Base-by-base conservation (phyloP, 2,329 filamentous ascomycete species). In the Sarocladiaceae sp. region DNA sequence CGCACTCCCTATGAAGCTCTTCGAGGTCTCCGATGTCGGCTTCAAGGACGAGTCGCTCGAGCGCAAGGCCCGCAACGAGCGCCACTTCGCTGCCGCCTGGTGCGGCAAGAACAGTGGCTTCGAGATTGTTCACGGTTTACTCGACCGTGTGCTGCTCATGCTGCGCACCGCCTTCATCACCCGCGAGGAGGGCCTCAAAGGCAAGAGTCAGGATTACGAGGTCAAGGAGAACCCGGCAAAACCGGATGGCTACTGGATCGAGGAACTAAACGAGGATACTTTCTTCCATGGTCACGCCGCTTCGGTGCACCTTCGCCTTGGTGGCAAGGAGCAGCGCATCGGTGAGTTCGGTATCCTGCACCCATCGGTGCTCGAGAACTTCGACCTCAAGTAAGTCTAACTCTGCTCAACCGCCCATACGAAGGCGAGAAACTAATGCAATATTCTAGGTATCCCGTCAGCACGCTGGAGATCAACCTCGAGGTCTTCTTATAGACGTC, bases 61-160 rank as follows among this genome's bases (percentile, higher is more conserved):
- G 74, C 81, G 93, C 52, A 88, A 89, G 70, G 85, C 82, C 54
- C 80, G 88, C 53, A 98, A 98, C 63, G 88, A 96, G 73, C 76
- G 91, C 45, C 91, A 95, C 69, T 97, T 95, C 63, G 88, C 88
- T n/a, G 93, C 90, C 9, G 90, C 89, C 2, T 95, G 85, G 78
- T 96, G 91, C 66, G 90, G 90, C 59, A 95, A 93, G 74, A 88
- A 82, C 3, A 89, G 84, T 55, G 93, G 94, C 33, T 98, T 98
- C 64, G 93, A 98, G 68, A 73, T 94, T 51, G 88, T 98, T 3
- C 94, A 98, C 67, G 93, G 93, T 47, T 75, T 98, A 52, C 72
- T 98, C 33, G 93, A 98, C 65, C 83, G 93, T 44, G 69, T 97
- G 50, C 84, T 98, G 77, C 71, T 87, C 49, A 97, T 97, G 91